Base-by-base conservation (phyloP, 2,329 filamentous ascomycete species). In the Cercospora berteroae region DNA sequence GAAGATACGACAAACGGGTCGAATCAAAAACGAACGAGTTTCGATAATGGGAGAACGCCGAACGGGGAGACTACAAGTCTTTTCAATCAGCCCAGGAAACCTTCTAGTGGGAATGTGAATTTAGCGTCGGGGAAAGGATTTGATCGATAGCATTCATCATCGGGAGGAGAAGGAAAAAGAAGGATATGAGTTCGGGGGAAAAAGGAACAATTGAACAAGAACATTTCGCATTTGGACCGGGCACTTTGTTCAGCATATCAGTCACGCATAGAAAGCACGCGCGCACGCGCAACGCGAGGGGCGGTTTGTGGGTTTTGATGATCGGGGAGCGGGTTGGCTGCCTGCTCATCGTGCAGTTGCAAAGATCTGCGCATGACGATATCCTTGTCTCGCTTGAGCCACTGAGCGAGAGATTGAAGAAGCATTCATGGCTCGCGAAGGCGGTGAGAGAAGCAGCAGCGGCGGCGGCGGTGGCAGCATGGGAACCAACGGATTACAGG, bases 1-100 rank as follows among this genome's bases (percentile, higher is more conserved):
- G 89, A 89, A 63, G 88, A 89, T 25, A 71, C 66, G 16, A 67
- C 70, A 6, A 63, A 33, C n/a, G 65, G 65, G 5, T 74, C 70
- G 16, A 72, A 72, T 36, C 71, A 72, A 25, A 78, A 78, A 67
- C 66, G 77, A 31, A 78, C 77, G 63, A 75, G 73, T 64, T 79
- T 78, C 65, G 77, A 77, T 59, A 71, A 71, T 48, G 72, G 69
- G 33, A 59, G 62, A 33, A 57, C 33, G 20, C 67, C 65, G 65
- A 69, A 71, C 31, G 67, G 68, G 23, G 69, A 66, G 20, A 63
- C 61, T 13, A 62, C 60, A 10, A 65, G 68, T n/a, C 33, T 44
- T n/a, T 67, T 67, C 33, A 52, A 59, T 2, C 31, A 64, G 27
- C 67, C 68, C 23, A 63, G 67, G 48, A 65, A 65, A 55, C 62